Evolutionary conservation across 2,329 filamentous ascomycete genomes (phyloP).

Genomic region (Aspergillus pseudotamarii): DNA sequence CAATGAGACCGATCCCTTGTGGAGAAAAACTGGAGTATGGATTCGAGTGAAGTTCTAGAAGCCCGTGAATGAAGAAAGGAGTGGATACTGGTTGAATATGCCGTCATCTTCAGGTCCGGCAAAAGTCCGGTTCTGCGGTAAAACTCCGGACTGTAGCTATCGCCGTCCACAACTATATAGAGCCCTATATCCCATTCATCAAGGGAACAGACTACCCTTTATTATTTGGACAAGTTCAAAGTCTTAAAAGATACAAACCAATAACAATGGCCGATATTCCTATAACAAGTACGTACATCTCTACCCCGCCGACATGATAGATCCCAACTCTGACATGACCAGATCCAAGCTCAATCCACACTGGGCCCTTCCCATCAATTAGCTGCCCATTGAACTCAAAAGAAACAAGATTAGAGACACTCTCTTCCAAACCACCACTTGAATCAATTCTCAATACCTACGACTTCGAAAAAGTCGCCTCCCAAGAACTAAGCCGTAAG

Average conservation of each 20-base stretch:
- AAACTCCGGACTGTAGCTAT: background rate
- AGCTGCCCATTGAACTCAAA: background rate
- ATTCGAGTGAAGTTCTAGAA: background rate
- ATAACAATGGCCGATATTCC: constrained; percentile 3
- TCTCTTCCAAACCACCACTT: constrained; percentile 45
- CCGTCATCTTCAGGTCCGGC: background rate
- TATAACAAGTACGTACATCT: constrained; percentile 4
- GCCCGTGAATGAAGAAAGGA: background rate
- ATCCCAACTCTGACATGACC: background rate
- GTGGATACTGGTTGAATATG: background rate
- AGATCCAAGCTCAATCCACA: background rate
- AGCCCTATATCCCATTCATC: background rate
- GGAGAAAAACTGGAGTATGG: background rate
- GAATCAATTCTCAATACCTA: constrained; percentile 51
- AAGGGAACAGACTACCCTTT: background rate
- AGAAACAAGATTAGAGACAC: background rate
- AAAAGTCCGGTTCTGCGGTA: background rate
- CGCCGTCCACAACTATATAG: background rate
- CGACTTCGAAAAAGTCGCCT: constrained; percentile 52
- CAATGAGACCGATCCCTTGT: background rate
- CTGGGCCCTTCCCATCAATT: background rate
- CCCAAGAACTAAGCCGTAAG: constrained; percentile 80
- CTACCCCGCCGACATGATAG: background rate
- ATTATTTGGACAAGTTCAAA: constrained; percentile 29
- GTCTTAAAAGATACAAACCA: background rate